Percentiles rank a stretch among this genome's conserved stretches.
These are phyloP conservation scores for Termitomyces sp. DNA, from an alignment of 768 basidiomycete genomes.

Conservation along the genomic window DNA sequence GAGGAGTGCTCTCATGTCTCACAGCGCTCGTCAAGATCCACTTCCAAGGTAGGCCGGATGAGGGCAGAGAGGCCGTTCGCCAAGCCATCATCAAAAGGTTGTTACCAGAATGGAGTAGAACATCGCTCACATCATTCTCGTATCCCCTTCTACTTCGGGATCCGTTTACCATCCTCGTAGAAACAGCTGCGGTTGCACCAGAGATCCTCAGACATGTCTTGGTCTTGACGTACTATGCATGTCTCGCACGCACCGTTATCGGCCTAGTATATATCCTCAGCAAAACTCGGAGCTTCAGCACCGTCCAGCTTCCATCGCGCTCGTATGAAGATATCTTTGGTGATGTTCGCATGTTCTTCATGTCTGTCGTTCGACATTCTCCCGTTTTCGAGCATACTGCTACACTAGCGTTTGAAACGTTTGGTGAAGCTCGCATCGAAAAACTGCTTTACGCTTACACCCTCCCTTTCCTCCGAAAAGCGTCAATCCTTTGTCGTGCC, in stretches of 20 bases:
- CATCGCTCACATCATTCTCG: conserved; percentile 78
- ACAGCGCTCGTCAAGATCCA: conserved; percentile 63
- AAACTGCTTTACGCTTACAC: conserved; percentile 86
- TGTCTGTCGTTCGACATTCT: conserved; percentile 87
- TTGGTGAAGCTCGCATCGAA: conserved; percentile 83
- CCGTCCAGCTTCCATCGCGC: conserved; percentile 42
- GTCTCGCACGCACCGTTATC: conserved; percentile 82
- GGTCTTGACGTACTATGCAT: conserved; percentile 88
- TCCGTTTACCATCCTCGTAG: conserved; percentile 86
- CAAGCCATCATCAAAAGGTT: conserved; percentile 89
- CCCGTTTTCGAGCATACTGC: conserved; percentile 85
- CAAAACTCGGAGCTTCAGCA: conserved; percentile 60
- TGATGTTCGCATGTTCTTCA: conserved; percentile 85
- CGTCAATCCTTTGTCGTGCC: conserved; percentile 80
- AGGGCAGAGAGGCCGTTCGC: conserved; percentile 72
- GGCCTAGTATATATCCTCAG: conserved; percentile 81
- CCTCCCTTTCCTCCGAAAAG: conserved; percentile 87
- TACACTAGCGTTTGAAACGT: conserved; percentile 72
- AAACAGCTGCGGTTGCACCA: conserved; percentile 87
- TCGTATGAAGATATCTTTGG: conserved; percentile 76
- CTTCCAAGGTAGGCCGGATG: conserved; percentile 69
- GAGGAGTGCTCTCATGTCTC: conserved; percentile 72
- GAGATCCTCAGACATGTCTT: conserved; percentile 88
- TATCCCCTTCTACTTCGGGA: conserved; percentile 87
- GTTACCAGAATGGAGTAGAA: conserved; percentile 88